Evolutionary conservation across 2,329 filamentous ascomycete genomes (phyloP).

Genomic region (Monascus ruber): DNA sequence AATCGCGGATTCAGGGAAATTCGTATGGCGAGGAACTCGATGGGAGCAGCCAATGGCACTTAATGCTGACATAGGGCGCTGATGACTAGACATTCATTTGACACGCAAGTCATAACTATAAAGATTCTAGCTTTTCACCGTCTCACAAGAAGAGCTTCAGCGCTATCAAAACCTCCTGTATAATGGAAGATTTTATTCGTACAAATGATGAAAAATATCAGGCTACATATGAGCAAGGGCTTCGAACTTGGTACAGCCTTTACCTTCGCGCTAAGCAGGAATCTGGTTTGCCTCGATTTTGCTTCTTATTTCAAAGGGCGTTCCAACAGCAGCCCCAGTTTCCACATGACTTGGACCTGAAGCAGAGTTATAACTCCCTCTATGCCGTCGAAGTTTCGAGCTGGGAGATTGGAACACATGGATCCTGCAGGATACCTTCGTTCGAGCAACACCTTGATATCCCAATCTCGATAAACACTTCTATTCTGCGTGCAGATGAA

Average conservation of each 20-base stretch:
- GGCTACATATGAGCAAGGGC: not conserved
- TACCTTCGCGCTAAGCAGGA: not conserved
- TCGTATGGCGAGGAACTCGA: too few species aligned
- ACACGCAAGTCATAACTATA: too few species aligned
- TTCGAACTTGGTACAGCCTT: not conserved
- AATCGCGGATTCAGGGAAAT: too few species aligned
- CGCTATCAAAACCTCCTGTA: not conserved
- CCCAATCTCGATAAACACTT: not conserved
- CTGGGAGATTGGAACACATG: not conserved
- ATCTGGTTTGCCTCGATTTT: not conserved
- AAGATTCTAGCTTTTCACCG: too few species aligned
- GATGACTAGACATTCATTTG: too few species aligned
- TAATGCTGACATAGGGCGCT: too few species aligned
- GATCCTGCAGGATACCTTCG: not conserved
- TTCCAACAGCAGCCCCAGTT: not conserved
- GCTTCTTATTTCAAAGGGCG: not conserved
- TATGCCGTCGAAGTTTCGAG: not conserved
- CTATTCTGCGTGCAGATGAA: too few species aligned
- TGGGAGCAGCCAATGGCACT: too few species aligned
- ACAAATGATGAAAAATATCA: not conserved
- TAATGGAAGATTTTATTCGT: not conserved
- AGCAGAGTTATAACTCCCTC: not conserved
- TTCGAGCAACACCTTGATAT: not conserved
- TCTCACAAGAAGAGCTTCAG: not conserved
- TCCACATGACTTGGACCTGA: not conserved